Base-by-base conservation (phyloP, 345 rosid species). In the Microthlaspi erraticum region DNA sequence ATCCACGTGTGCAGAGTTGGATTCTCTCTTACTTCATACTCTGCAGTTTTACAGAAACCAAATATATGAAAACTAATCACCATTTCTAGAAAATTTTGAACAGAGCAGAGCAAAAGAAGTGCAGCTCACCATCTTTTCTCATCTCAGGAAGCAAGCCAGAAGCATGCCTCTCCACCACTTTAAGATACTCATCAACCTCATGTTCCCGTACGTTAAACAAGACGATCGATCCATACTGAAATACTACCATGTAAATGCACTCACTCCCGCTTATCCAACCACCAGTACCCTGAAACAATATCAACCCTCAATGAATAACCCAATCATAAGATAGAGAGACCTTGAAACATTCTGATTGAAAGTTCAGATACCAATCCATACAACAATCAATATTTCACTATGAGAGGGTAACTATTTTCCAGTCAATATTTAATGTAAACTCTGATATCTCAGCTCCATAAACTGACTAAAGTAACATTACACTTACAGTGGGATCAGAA, bases 161-260 rank as follows among this genome's bases (percentile, higher is more conserved):
- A 32, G 98, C 87, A 77, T 91, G 95, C 43, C 81, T 85, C 81
- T 85, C 89, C 43, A 93, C 91, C 64, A 94, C 86, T 72, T 88
- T 91, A 60, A 94, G 83, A 83, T 86, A 91, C 64, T 77, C 85
- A 66, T 91, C 99, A 78, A 94, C 97, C 76, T 88, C 90, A 32
- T 82, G 84, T 65, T 91, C 97, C 49, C 71, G 53, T 31, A 88
- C 86, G 72, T 94, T 94, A 78, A 94, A 94, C 80, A 91, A 73
- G 26, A 94, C 99, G 37, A 94, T 89, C 37, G 99, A 91, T 34
- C 98, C 99, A 59, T 94, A 91, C 67, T 91, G 99, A 71, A 84
- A 88, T 37, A 91, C 93, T 14, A 94, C 93, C 95, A 94, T 84
- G 87, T 79, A 94, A 65, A 85, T 84, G 78, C 93, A 85, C 54